Base-by-base conservation (phyloP, 768 basidiomycete genomes). In the Cystofilobasidium ferigula region DNA sequence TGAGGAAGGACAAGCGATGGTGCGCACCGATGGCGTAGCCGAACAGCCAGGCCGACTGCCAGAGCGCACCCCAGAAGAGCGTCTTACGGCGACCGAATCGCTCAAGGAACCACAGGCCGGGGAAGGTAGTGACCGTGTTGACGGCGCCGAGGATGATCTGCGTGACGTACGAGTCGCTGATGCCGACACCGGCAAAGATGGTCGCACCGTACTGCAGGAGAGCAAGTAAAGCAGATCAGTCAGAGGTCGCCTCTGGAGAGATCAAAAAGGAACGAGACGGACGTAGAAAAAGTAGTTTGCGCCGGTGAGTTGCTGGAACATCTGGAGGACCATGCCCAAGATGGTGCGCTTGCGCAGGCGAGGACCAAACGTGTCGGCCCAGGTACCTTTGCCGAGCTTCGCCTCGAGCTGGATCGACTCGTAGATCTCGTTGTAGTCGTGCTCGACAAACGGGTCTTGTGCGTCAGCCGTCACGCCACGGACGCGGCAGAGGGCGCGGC, bases 91-190 rank as follows among this genome's bases (percentile, higher is more conserved):
- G 81, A 16, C 86, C 86, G 73, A 82, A 86, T 81, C 78, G 78
- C 73, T 87, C 84, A 82, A 87, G 84, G 61, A 87, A 77, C 73
- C 84, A 87, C 70, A 89, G 74, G 1, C 87, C 86, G 38, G 83
- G 81, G 64, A 73, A 70, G 8, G 68, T 68, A 32, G 16, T 64
- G 42, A 70, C 51, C 14, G 38, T 28, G 38, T 56, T 61, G 22
- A 67, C 65, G 38, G 38, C 51, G 43, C 86, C 86, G 47, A 88
- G 78, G 70, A 89, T 87, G 69, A 87, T 85, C 70, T 89, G 87
- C 0, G 83, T 84, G 57, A 86, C 77, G 71, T 61, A 67, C 1
- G 13, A 82, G 73, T 88, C 85, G 10, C 73, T 57, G 69, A 87
- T 81, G 30, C 86, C 86, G 28, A 88, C 86, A 12, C 82, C 79